Evolutionary conservation across 441 rosid species (phyloP), one percentile per base, ranked within the genome.

Genomic region (Lepidium campestre): DNA sequence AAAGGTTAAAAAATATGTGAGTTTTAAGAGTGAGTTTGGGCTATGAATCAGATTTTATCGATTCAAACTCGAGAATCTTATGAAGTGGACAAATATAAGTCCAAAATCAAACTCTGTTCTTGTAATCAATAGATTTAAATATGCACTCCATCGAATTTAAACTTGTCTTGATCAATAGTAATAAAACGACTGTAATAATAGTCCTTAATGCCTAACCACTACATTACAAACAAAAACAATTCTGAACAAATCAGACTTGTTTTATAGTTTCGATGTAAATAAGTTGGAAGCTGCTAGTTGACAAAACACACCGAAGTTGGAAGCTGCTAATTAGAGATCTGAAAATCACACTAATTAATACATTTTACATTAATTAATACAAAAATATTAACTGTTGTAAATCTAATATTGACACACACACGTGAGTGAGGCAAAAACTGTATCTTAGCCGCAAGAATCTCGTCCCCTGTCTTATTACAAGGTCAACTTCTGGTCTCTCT

Each of bases 401-500:
- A 63, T 62, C 55, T 29, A 50, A 61, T 15, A 34, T 27, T 53
- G 48, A 70, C 42, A 45, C 54, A 41, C 56, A 52, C 59, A 54
- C 53, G 44, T 42, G 66, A 40, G 76, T 65, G 72, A 72, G 72
- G 72, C 72, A 72, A 66, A 65, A 59, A 52, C 72, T 59, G 72
- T 72, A 72, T 50, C 32, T 49, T 42, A 72, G 71, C 62, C 76
- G 71, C 71, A 72, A 58, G 66, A 65, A 72, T 65, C 76, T 72
- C 71, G 62, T 72, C 56, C 13, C 35, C 34, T 72, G 67, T 72
- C 45, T 72, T 52, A 72, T 72, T 72, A 66, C 72, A 66, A 72
- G 76, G 76, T 72, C 76, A 72, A 66, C 76, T 72, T 72, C 62
- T 72, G 67, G 72, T 72, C 72, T 34, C 76, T 72, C 39, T 48